Base-by-base conservation (phyloP, 139 green algal genomes). In the Chlamydomonas sp. region DNA sequence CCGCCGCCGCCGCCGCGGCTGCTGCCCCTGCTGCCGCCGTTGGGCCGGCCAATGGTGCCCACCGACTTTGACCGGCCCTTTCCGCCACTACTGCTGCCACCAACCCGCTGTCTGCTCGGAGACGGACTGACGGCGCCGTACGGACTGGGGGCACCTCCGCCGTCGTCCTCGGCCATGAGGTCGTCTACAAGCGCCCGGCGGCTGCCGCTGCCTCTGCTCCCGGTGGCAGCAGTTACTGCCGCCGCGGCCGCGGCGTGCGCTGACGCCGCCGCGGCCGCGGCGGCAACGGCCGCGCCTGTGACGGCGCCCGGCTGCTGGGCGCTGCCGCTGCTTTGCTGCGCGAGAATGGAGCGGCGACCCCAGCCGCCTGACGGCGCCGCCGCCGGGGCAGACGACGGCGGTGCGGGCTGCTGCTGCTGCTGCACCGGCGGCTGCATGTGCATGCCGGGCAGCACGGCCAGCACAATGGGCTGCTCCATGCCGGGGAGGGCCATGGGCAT, bases 11-110 rank as follows among this genome's bases (percentile, higher is more conserved):
- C 66, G 66, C 66, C 66, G 12, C 66, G 9, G 9, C 10, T 18
- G 14, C 17, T 14, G 83, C 72, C 83, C 15, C 83, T 72, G 71
- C 72, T 87, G 72, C 72, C 72, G 71, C 83, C 74, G 31, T 74
- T 73, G 2, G 72, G n/a, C 31, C 83, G 61, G 6, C 74, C 63
- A 3, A 31, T 9, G 0, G 9, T 57, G 18, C 75, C 75, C 17
- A 88, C 84, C 4, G 84, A 88, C 66, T 69, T 31, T 2, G 84
- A 88, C 6, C 84, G 74, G 5, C 63, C 75, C 75, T 77, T 78
- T 63, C 63, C 84, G 16, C 63, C 75, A 4, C 12, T 62, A 31
- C 73, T 61, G 68, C 2, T 2, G 10, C 58, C 58, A 16, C 15
- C 3, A 16, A 49, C 20, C 15, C 76, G 58, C 59, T 16, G 76